Evolutionary conservation across 108 stramenopile genomes (phyloP).

Genomic region (Bacterosira constricta): DNA sequence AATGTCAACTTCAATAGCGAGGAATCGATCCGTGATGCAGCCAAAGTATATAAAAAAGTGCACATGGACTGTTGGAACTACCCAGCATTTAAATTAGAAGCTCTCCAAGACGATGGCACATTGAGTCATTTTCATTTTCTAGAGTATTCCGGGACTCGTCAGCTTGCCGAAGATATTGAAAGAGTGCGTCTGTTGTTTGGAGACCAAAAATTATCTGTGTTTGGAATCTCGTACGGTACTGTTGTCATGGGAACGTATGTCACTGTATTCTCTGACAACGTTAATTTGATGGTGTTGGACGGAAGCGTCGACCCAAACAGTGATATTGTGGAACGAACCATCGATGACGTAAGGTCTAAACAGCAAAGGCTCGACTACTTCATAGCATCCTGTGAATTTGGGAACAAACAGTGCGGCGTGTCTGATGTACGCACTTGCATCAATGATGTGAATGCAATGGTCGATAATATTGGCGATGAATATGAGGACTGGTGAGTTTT

Average conservation of each 20-base stretch:
- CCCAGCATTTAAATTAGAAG: neutral
- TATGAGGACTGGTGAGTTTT: slow-evolving; percentile 1
- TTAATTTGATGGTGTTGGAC: slow-evolving; percentile 9
- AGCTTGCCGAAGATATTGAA: slow-evolving; percentile 18
- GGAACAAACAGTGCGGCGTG: neutral
- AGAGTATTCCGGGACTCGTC: slow-evolving; percentile 11
- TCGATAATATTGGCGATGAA: slow-evolving; percentile 2
- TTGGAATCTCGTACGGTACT: slow-evolving; percentile 10
- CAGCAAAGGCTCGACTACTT: slow-evolving; percentile 16
- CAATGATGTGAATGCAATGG: slow-evolving; percentile 7
- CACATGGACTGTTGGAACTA: neutral
- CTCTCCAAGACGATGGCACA: neutral
- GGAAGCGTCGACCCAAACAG: neutral
- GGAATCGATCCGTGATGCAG: neutral
- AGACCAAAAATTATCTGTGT: slow-evolving; percentile 3
- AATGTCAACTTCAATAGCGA: neutral
- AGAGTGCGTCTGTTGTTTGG: slow-evolving; percentile 4
- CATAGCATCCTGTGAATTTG: slow-evolving; percentile 15
- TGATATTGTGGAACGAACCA: slow-evolving; percentile 7
- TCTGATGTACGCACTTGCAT: slow-evolving; percentile 1
- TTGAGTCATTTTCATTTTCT: slow-evolving; percentile 1
- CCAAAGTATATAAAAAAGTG: neutral
- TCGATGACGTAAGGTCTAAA: neutral
- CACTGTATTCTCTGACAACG: neutral
- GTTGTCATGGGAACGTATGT: slow-evolving; percentile 14